Conservation (phyloP, 306 rosid genomes). For the Prunus kanzakura region DNA sequence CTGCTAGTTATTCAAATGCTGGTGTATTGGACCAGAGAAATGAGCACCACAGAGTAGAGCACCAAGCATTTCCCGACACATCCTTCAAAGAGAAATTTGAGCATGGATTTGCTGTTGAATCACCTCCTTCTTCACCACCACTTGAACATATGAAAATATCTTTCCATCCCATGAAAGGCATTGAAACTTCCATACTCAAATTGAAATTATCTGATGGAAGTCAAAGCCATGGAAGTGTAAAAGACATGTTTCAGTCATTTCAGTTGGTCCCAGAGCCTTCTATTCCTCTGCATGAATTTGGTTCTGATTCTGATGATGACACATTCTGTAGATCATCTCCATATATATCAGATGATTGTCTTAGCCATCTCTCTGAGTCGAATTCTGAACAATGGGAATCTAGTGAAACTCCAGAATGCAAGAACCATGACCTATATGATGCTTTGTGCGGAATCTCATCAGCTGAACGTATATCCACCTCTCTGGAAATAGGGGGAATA, state of each 20-base stretch:
- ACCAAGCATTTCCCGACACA: constrained; percentile 35
- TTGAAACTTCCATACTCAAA: constrained; percentile 67
- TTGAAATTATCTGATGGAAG: constrained; percentile 74
- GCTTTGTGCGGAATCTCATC: constrained; percentile 49
- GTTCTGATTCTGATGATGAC: constrained; percentile 74
- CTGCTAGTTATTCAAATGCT: constrained; percentile 38
- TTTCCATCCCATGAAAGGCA: constrained; percentile 64
- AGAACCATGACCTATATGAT: constrained; percentile 45
- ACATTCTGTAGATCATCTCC: constrained; percentile 96
- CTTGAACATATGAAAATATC: constrained; percentile 95
- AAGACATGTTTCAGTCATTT: constrained; percentile 75
- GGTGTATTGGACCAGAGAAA: constrained; percentile 44
- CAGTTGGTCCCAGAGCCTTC: constrained; percentile 80
- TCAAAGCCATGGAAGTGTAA: constrained; percentile 51
- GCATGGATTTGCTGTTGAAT: constrained; percentile 41
- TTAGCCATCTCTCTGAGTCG: constrained; percentile 60
- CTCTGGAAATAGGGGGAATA: constrained; percentile 33
- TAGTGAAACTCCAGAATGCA: constrained; percentile 52
- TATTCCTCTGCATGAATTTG: constrained; percentile 53
- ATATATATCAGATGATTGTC: constrained; percentile 63
- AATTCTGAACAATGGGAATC: constrained; percentile 91
- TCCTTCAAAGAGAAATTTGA: constrained; percentile 42
- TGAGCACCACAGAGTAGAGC: constrained; percentile 26
- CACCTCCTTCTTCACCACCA: constrained; percentile 86
- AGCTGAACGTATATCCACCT: constrained; percentile 37